Conservation (phyloP, 345 rosid species). For the Aethionema arabicum region DNA sequence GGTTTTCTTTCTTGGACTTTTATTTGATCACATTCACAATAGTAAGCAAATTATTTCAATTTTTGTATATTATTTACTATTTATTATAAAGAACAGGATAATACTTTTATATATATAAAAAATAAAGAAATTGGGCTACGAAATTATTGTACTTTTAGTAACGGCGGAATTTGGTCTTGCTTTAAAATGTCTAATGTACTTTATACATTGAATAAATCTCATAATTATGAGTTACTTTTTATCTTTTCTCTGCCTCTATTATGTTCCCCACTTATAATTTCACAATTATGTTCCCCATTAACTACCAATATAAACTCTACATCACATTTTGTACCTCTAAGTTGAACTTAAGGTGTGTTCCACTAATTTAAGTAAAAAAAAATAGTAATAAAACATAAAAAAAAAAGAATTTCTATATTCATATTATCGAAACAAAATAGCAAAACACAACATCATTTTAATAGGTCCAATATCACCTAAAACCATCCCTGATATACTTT, state of each 20-base stretch:
- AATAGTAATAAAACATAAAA: neutral
- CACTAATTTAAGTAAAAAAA: no score
- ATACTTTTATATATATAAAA: neutral
- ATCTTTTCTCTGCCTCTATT: conserved; percentile 15
- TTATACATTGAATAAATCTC: conserved; percentile 26
- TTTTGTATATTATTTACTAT: no score
- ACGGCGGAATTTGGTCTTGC: conserved; percentile 17
- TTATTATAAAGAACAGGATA: no score
- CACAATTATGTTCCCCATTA: conserved; percentile 38
- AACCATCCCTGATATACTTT: conserved; percentile 8
- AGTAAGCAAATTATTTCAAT: no score
- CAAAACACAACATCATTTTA: conserved; percentile 25
- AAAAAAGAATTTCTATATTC: conserved; percentile 33
- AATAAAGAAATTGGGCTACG: neutral
- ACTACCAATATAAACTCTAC: conserved; percentile 27
- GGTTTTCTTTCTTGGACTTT: neutral
- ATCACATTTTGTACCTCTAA: no score
- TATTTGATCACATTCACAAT: neutral
- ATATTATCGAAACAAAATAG: conserved; percentile 24
- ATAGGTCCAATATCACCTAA: conserved; percentile 15
- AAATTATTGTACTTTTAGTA: neutral
- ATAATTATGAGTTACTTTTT: conserved; percentile 19
- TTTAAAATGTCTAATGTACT: conserved; percentile 33
- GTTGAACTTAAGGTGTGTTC: no score
- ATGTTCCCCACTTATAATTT: conserved; percentile 37